phyloP scores from a whole-genome alignment of 2,329 filamentous ascomycete genomes.

The Fusarium beomiforme region DNA sequence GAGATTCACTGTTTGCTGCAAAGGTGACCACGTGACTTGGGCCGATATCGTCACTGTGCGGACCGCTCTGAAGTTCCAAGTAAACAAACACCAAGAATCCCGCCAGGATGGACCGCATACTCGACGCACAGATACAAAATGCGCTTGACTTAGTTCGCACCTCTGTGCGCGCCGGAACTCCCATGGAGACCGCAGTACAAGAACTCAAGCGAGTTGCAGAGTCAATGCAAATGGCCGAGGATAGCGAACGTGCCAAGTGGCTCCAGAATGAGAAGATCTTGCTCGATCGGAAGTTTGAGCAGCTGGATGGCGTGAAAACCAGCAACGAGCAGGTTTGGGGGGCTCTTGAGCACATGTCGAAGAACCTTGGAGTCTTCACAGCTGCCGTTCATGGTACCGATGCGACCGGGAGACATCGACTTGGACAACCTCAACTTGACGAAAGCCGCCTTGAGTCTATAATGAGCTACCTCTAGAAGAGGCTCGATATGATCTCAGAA shows the following conservation, averaged over 20 bases:
- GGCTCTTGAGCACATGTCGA: neutral
- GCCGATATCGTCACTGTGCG: rapidly evolving
- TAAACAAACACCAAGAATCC: neutral
- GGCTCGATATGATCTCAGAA: neutral
- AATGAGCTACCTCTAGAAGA: neutral
- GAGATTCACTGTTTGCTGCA: neutral
- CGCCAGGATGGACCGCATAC: neutral
- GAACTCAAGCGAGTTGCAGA: neutral
- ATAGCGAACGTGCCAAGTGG: too few relatives aligned
- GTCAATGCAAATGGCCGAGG: neutral
- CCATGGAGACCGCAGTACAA: neutral
- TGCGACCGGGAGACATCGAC: rapidly evolving
- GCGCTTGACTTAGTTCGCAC: neutral
- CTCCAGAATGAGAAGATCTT: neutral
- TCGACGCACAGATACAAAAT: neutral
- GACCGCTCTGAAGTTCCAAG: too few relatives aligned
- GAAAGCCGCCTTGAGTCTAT: neutral
- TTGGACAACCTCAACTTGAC: rapidly evolving
- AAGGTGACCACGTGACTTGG: neutral
- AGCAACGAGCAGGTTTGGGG: too few relatives aligned
- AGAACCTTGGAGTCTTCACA: too few relatives aligned
- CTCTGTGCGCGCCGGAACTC: neutral
- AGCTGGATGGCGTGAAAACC: neutral
- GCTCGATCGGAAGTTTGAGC: neutral
- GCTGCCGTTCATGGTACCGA: rapidly evolving